Conservation (phyloP, 805 yeast species). For the Candida coquimbonensis region DNA sequence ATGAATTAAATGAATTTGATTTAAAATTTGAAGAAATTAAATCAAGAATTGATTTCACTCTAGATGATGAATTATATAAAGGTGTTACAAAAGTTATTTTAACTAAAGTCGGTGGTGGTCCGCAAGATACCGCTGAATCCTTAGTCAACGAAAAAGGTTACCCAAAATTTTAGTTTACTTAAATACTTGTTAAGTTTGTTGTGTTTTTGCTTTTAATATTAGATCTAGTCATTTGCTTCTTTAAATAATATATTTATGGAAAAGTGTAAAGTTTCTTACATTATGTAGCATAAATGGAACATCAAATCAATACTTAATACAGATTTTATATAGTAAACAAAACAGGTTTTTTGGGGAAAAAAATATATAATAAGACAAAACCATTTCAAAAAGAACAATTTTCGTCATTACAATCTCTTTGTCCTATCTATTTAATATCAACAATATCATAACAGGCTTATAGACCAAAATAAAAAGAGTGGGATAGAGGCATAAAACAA, state of each 20-base stretch:
- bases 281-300: neutral
- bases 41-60: conserved; percentile 29
- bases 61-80: conserved; percentile 45
- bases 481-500: neutral
- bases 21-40: conserved; percentile 24
- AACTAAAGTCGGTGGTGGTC: conserved; percentile 86
- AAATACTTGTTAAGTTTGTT: too few species aligned
- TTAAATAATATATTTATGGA: too few species aligned
- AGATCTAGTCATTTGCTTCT: too few species aligned
- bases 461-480: neutral
- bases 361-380: neutral
- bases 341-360: neutral
- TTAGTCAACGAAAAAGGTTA: conserved; percentile 58
- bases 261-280: too few species aligned
- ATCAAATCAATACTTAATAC: neutral
- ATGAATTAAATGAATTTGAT: conserved; percentile 21
- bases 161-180: conserved; percentile 32
- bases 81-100: conserved; percentile 82
- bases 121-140: conserved; percentile 50
- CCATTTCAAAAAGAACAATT: neutral
- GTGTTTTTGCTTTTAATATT: too few species aligned
- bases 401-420: neutral
- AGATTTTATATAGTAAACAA: neutral
- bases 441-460: neutral
- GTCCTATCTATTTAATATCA: neutral